A percentile compares a stretch with the other conserved stretches of the same genome.
phyloP scores from a whole-genome alignment of 2,329 filamentous ascomycete genomes.

The Colletotrichum cordylinicola region DNA sequence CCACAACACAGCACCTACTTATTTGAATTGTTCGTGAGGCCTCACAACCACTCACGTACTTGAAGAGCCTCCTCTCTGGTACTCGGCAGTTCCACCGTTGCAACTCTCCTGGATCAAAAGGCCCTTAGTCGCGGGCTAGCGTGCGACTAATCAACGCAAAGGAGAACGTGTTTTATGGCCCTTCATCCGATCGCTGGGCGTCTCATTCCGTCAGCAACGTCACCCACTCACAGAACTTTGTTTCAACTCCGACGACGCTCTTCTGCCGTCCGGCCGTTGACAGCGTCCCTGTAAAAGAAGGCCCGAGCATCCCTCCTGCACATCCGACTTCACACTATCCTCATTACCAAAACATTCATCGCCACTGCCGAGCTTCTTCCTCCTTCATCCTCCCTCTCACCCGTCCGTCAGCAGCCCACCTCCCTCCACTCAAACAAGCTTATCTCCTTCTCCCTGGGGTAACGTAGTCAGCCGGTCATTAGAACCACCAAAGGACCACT shows the following conservation, averaged over 20 bases:
- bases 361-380: neutral
- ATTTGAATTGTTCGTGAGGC: neutral
- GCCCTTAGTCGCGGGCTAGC: neutral
- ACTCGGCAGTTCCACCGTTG: neutral
- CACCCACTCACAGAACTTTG: conserved; percentile 17
- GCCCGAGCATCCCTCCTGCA: conserved; percentile 9
- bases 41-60: neutral
- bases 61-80: neutral
- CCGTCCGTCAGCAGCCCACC: neutral
- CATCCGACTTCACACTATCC: neutral
- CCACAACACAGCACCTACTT: neutral
- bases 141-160: neutral
- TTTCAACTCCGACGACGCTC: conserved; percentile 17
- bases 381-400: neutral
- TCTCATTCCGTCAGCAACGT: conserved; percentile 17
- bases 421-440: neutral
- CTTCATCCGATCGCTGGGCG: conserved; percentile 15
- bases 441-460: neutral
- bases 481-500: neutral
- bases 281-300: conserved; percentile 10
- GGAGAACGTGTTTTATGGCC: neutral
- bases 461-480: neutral
- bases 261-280: conserved; percentile 18
- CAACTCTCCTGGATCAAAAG: neutral
- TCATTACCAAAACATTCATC: neutral